Conservation (phyloP, 306 rosid genomes). For the Prunus padus region DNA sequence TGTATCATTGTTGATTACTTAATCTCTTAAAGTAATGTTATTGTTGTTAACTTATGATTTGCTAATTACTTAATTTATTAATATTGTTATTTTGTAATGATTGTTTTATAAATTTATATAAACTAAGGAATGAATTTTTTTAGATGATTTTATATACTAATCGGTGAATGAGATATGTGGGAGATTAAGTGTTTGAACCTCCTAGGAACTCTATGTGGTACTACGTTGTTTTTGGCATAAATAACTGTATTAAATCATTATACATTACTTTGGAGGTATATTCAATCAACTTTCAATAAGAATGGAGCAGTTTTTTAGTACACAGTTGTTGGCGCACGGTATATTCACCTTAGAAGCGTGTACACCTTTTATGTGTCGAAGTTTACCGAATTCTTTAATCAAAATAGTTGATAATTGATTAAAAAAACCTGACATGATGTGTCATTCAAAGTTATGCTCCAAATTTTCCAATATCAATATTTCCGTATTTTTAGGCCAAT, state of each 20-base stretch:
- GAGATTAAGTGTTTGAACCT: background rate
- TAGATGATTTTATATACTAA: background rate
- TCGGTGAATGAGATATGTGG: background rate
- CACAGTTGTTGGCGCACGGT: background rate
- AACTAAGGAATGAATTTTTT: background rate
- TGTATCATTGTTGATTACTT: no score
- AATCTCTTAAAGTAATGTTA: background rate
- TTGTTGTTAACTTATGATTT: no score
- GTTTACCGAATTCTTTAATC: background rate
- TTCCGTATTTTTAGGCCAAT: background rate
- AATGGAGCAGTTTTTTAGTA: background rate
- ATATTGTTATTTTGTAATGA: no score
- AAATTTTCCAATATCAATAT: background rate
- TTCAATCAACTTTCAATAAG: no score
- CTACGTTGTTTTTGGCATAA: no score
- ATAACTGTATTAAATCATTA: background rate
- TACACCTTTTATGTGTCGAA: background rate
- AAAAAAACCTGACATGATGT: background rate
- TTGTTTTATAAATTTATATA: background rate
- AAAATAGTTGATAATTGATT: background rate
- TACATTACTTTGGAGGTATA: background rate
- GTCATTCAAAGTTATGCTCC: background rate
- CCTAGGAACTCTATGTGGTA: background rate
- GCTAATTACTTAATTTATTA: no score
- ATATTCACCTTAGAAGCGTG: background rate